phyloP scores from a whole-genome alignment of 306 rosid genomes.

The Cucurbita maxima region DNA sequence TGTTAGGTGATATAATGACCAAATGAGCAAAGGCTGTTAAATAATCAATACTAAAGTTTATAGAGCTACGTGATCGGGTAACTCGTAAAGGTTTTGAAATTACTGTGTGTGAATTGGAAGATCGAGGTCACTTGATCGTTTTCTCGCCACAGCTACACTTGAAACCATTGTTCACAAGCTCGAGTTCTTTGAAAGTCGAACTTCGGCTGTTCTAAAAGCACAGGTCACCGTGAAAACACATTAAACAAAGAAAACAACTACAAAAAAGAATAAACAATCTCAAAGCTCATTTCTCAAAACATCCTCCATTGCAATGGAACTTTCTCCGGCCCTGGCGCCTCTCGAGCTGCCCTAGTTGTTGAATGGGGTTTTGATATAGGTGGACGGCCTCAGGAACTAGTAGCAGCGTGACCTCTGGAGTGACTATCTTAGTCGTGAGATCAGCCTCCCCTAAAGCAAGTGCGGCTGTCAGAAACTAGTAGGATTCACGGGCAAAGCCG shows the following conservation, averaged over 20 bases:
- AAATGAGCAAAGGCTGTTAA: background rate
- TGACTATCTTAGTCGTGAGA: no score
- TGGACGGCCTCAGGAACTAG: no score
- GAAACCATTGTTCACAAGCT: constrained; percentile 4
- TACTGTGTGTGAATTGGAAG: background rate
- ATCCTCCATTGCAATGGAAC: background rate
- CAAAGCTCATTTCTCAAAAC: background rate
- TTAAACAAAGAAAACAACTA: background rate
- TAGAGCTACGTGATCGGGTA: background rate
- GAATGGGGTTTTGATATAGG: no score
- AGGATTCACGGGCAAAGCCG: no score
- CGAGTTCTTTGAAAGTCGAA: background rate
- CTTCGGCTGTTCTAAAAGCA: background rate
- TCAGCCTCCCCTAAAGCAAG: no score
- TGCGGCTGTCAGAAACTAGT: no score
- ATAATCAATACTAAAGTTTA: background rate
- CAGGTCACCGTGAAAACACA: background rate
- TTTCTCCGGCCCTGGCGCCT: no score
- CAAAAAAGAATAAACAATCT: background rate
- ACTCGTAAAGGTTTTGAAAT: background rate
- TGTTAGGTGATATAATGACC: no score
- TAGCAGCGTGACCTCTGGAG: no score
- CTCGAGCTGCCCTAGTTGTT: no score
- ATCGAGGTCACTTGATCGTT: background rate
- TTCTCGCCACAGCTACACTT: constrained; percentile 3